Conservation (phyloP, 352 stramenopile species). For the Globisporangium barbulae region DNA sequence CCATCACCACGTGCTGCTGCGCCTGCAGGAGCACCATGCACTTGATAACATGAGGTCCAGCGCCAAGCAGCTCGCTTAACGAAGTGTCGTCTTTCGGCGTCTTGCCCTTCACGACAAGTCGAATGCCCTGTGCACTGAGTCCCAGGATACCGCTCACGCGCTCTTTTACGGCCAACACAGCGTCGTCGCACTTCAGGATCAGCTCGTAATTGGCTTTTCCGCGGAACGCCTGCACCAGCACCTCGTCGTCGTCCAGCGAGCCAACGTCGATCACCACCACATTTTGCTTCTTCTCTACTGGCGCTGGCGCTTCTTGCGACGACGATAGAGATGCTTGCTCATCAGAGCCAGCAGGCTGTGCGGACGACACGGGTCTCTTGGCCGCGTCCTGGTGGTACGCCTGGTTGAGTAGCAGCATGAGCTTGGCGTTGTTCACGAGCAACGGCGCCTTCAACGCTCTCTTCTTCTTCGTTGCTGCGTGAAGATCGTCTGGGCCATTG, state of each 20-base stretch:
- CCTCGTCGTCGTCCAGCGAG: slow-evolving; percentile 34
- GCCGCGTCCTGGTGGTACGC: slow-evolving; percentile 21
- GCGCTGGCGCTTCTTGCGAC: background rate
- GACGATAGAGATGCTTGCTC: background rate
- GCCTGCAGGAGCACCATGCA: slow-evolving; percentile 66
- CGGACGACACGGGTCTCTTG: background rate
- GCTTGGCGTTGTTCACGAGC: slow-evolving; percentile 33
- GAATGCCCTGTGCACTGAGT: slow-evolving; percentile 34
- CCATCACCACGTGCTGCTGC: slow-evolving; percentile 53
- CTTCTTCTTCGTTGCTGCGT: slow-evolving; percentile 10
- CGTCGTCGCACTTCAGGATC: slow-evolving; percentile 27
- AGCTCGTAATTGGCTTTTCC: slow-evolving; percentile 62
- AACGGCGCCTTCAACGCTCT: background rate
- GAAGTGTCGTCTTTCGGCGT: slow-evolving; percentile 36
- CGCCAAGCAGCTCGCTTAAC: slow-evolving; percentile 19
- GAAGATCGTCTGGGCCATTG: background rate
- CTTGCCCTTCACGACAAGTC: slow-evolving; percentile 64
- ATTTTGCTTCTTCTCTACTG: background rate
- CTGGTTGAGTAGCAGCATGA: slow-evolving; percentile 44
- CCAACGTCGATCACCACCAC: slow-evolving; percentile 27
- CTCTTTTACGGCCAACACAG: slow-evolving; percentile 43
- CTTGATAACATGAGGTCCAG: slow-evolving; percentile 39
- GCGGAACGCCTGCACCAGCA: slow-evolving; percentile 51
- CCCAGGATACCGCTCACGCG: slow-evolving; percentile 45
- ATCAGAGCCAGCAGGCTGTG: background rate